Evolutionary conservation across 306 rosid species (phyloP).

Genomic region (Prunus fruticosa): DNA sequence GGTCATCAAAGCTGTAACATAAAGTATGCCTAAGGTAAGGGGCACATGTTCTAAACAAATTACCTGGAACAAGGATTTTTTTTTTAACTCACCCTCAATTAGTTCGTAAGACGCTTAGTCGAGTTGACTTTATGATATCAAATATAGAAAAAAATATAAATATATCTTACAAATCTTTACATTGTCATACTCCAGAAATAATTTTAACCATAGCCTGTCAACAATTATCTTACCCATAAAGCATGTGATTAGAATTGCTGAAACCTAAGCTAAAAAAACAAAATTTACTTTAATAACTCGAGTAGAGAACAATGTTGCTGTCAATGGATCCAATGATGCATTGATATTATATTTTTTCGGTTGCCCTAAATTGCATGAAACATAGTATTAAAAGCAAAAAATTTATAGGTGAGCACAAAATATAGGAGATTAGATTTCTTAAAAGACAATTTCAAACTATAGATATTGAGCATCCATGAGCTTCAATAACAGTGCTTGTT

Average conservation of each 20-base stretch:
- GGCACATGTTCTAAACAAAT: background rate
- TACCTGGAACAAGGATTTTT: background rate
- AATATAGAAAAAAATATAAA: background rate
- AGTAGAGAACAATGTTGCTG: background rate
- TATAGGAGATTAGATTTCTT: background rate
- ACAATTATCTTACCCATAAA: background rate
- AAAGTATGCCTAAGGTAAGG: background rate
- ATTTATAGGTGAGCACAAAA: background rate
- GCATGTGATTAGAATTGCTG: background rate
- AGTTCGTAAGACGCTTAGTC: background rate
- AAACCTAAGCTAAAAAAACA: background rate
- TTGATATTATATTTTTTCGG: background rate
- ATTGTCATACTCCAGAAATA: background rate
- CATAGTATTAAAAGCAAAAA: conserved; percentile 1
- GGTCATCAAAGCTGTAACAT: background rate
- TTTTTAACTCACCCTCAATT: background rate
- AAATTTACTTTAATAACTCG: background rate
- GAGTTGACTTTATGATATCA: background rate
- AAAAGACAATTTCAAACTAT: background rate
- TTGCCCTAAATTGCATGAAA: background rate
- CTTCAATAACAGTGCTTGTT: background rate
- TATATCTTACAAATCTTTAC: background rate
- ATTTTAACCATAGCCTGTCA: background rate
- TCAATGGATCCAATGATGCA: background rate
- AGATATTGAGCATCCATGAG: background rate